Percentiles rank a stretch among this genome's conserved stretches.
phyloP scores from a whole-genome alignment of 2,329 filamentous ascomycete genomes.

The Aspergillus spinulosporus region DNA sequence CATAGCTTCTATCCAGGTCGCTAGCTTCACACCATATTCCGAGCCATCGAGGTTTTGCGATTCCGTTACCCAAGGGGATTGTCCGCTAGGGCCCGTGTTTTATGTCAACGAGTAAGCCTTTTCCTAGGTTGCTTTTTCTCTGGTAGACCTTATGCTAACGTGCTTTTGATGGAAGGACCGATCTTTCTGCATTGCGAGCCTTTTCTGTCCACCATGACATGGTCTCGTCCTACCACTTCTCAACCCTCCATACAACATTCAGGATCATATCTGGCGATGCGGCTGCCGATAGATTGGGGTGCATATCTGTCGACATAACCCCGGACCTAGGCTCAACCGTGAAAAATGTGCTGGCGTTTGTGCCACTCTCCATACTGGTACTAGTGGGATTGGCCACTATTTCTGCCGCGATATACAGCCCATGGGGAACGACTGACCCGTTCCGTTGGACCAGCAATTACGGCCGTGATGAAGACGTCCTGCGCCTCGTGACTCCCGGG shows the following conservation, averaged over 20 bases:
- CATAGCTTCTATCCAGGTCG: slow-evolving; percentile 67
- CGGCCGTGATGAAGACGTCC: slow-evolving; percentile 85
- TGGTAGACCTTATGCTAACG: neutral
- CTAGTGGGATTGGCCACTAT: slow-evolving; percentile 80
- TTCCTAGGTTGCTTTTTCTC: neutral
- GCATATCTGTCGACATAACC: slow-evolving; percentile 78
- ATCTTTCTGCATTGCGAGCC: slow-evolving; percentile 61
- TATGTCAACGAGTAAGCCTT: slow-evolving; percentile 51
- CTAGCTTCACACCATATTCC: slow-evolving; percentile 72
- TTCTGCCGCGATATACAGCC: slow-evolving; percentile 82
- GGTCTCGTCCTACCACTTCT: slow-evolving; percentile 79
- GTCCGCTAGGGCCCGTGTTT: slow-evolving; percentile 76
- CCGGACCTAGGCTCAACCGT: slow-evolving; percentile 74
- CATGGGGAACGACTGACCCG: slow-evolving; percentile 86
- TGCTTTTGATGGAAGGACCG: slow-evolving; percentile 34
- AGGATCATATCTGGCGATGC: slow-evolving; percentile 73
- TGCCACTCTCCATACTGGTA: slow-evolving; percentile 76
- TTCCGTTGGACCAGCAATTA: slow-evolving; percentile 99
- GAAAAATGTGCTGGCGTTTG: slow-evolving; percentile 67
- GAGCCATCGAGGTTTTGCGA: slow-evolving; percentile 66
- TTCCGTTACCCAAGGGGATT: slow-evolving; percentile 59
- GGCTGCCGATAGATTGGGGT: slow-evolving; percentile 66
- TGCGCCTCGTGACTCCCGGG: slow-evolving; percentile 89
- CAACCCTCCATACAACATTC: slow-evolving; percentile 74
- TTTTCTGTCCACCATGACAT: slow-evolving; percentile 75